Conservation (phyloP, 2,329 filamentous ascomycete species). For the Geosmithia flava region DNA sequence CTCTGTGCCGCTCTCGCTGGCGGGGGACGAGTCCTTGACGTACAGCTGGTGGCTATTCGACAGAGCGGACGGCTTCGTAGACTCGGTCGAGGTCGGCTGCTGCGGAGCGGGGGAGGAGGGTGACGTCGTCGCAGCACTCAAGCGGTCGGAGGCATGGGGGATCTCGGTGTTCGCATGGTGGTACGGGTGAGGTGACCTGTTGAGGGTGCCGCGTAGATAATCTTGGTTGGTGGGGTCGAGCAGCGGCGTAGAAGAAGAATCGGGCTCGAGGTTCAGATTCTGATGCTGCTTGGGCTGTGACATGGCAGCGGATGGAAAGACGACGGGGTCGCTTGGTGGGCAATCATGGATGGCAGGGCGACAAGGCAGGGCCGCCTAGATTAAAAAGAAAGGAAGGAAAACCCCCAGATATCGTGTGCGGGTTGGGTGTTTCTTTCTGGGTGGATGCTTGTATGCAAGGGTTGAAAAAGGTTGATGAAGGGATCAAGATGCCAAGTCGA, state of each 20-base stretch:
- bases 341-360: too few species aligned
- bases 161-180: conserved; percentile 46
- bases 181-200: conserved; percentile 57
- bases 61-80: conserved; percentile 4
- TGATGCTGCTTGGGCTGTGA: neutral
- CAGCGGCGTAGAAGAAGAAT: conserved; percentile 12
- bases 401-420: too few species aligned
- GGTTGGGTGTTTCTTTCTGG: too few species aligned
- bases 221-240: conserved; percentile 22
- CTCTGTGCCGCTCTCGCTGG: conserved; percentile 86
- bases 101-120: neutral
- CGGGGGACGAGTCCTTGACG: conserved; percentile 40
- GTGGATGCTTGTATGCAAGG: too few species aligned
- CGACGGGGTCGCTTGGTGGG: too few species aligned
- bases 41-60: conserved; percentile 7
- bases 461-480: too few species aligned
- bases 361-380: too few species aligned
- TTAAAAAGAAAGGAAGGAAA: too few species aligned
- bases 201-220: conserved; percentile 30
- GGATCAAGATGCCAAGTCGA: too few species aligned
- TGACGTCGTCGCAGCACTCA: conserved; percentile 3
- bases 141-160: conserved; percentile 33
- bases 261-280: conserved; percentile 26
- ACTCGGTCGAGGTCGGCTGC: conserved; percentile 6
- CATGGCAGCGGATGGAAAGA: too few species aligned